phyloP scores from a whole-genome alignment of 1,284 basidiomycete species.

The Heliocybe sulcata region DNA sequence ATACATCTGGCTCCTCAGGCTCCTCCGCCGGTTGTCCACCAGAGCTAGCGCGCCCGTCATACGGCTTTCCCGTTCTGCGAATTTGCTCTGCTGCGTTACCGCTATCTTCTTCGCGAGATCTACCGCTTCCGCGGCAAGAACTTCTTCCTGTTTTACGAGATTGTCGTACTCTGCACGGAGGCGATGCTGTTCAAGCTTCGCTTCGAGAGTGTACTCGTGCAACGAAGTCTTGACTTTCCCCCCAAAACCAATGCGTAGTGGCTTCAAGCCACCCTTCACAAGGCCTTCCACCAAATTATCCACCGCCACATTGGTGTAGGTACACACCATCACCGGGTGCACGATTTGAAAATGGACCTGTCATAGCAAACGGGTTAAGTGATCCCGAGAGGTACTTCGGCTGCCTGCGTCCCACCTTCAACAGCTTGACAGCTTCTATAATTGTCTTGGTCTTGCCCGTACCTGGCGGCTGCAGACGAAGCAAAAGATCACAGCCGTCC shows the following conservation, averaged over 20 bases:
- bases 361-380: neutral
- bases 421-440: constrained; percentile 74
- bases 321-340: constrained; percentile 82
- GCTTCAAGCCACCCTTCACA: constrained; percentile 54
- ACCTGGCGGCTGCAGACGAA: constrained; percentile 72
- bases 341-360: constrained; percentile 76
- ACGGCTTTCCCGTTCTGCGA: too few species aligned
- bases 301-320: constrained; percentile 93
- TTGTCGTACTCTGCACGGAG: constrained; percentile 36
- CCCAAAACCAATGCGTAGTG: constrained; percentile 69
- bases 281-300: constrained; percentile 85
- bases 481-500: too few species aligned
- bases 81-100: too few species aligned
- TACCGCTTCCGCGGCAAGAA: too few species aligned
- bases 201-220: constrained; percentile 56
- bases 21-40: constrained; percentile 26
- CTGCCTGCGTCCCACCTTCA: constrained; percentile 49
- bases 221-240: constrained; percentile 58
- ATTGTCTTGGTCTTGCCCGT: constrained; percentile 95
- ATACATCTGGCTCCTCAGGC: constrained; percentile 34
- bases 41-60: too few species aligned
- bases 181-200: constrained; percentile 58
- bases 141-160: constrained; percentile 23
- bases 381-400: neutral
- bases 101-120: too few species aligned